A percentile compares a stretch with the other conserved stretches of the same genome.
Evolutionary conservation across 2,329 filamentous ascomycete genomes (phyloP).

Genomic region (Aspergillus aculeatus): DNA sequence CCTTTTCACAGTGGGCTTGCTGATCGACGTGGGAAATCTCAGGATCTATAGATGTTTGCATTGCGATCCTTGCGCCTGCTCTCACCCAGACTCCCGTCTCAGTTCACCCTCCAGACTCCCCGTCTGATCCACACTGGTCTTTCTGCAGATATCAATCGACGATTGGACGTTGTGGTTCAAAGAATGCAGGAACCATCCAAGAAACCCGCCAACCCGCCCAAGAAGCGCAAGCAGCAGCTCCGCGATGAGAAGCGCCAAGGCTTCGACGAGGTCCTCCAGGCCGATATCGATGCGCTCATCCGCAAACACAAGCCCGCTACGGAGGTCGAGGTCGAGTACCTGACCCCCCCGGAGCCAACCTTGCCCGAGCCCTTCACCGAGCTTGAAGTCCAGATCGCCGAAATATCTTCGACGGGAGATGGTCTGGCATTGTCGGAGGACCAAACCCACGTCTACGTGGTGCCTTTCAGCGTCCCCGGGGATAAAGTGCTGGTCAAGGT

Average conservation of each 20-base stretch:
- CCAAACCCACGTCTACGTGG: slow-evolving; percentile 72
- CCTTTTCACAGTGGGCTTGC: too few species aligned
- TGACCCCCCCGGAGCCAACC: slow-evolving; percentile 18
- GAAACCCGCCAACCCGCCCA: slow-evolving; percentile 25
- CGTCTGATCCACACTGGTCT: slow-evolving; percentile 9
- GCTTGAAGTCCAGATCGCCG: slow-evolving; percentile 75
- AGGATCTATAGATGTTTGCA: slow-evolving; percentile 9
- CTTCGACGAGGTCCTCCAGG: slow-evolving; percentile 64
- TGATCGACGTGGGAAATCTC: background rate
- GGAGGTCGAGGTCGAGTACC: slow-evolving; percentile 11
- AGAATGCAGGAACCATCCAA: slow-evolving; percentile 30
- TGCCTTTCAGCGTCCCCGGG: slow-evolving; percentile 85
- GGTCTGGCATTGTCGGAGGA: slow-evolving; percentile 73
- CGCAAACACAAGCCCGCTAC: slow-evolving; percentile 26
- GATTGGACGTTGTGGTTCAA: slow-evolving; percentile 14
- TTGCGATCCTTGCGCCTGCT: slow-evolving; percentile 7
- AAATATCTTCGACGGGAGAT: slow-evolving; percentile 88
- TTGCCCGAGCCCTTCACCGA: slow-evolving; percentile 70
- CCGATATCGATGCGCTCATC: slow-evolving; percentile 56
- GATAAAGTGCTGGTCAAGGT: slow-evolving; percentile 78
- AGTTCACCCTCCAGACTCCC: slow-evolving; percentile 3
- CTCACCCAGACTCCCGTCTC: slow-evolving; percentile 4
- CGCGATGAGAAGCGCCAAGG: slow-evolving; percentile 63
- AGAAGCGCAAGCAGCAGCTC: slow-evolving; percentile 49
- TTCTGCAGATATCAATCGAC: slow-evolving; percentile 21